phyloP scores from a whole-genome alignment of 495 filamentous ascomycete genomes.

The Amniculicola lignicola region DNA sequence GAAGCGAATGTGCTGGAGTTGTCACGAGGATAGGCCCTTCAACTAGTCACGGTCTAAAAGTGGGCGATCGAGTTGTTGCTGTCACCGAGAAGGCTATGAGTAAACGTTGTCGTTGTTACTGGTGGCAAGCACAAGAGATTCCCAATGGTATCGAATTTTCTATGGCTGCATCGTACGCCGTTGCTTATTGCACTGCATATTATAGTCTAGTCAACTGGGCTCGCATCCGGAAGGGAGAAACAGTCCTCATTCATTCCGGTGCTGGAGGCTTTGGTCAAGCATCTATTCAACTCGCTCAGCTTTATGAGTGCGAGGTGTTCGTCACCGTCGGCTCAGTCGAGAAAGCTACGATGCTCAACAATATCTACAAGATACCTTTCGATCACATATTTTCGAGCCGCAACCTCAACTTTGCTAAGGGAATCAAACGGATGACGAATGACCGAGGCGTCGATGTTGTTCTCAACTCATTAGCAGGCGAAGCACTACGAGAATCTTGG shows the following conservation, averaged over 20 bases:
- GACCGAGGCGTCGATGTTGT: not conserved
- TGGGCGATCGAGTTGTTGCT: conserved; percentile 41
- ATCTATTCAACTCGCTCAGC: conserved; percentile 11
- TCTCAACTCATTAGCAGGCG: conserved; percentile 1
- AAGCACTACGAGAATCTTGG: conserved; percentile 3
- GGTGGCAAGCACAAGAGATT: conserved; percentile 5
- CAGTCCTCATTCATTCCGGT: conserved; percentile 16
- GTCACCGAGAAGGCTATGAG: conserved; percentile 5
- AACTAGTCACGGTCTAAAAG: conserved; percentile 23
- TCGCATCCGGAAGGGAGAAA: conserved; percentile 26
- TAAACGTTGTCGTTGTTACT: not conserved
- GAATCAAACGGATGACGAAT: conserved; percentile 1
- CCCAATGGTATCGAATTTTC: not conserved
- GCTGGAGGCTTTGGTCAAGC: conserved; percentile 15
- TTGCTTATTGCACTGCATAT: conserved; percentile 1
- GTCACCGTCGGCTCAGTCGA: conserved; percentile 9
- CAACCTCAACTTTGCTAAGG: not conserved
- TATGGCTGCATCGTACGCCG: conserved; percentile 3
- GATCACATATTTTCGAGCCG: not conserved
- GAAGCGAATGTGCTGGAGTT: conserved; percentile 11
- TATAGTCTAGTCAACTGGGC: not conserved
- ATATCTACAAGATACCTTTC: not conserved
- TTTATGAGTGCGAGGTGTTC: conserved; percentile 5
- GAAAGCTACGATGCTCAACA: conserved; percentile 4
- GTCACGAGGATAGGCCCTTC: conserved; percentile 1